Conservation (phyloP, 208 protist species). For the Trichomonas tenax region DNA sequence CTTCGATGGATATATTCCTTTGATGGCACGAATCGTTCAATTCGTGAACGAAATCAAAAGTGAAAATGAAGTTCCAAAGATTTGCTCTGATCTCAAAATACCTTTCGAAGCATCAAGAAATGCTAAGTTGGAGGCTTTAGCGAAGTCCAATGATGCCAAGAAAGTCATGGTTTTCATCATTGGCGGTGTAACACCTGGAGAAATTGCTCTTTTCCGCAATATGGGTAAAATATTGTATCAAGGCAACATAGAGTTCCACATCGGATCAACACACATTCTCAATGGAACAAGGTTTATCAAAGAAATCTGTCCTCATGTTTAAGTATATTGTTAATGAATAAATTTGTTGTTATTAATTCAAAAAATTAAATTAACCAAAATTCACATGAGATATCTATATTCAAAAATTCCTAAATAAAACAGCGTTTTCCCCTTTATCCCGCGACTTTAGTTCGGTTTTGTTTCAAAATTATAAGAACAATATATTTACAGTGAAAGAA, state of each 20-base stretch:
- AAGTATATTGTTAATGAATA: too few relatives aligned
- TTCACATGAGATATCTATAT: too few relatives aligned
- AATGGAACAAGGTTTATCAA: neutral
- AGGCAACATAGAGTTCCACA: neutral
- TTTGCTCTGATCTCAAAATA: neutral
- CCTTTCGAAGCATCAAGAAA: too few relatives aligned
- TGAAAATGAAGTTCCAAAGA: neutral
- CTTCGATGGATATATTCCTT: neutral
- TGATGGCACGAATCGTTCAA: neutral
- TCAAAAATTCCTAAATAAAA: too few relatives aligned
- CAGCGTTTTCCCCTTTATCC: too few relatives aligned
- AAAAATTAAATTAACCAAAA: too few relatives aligned
- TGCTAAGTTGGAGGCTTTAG: too few relatives aligned
- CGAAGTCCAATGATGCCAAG: too few relatives aligned
- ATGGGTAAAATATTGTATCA: neutral
- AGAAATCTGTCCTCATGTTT: neutral
- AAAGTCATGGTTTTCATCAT: conserved; percentile 6
- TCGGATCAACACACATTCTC: neutral
- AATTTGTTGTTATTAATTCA: too few relatives aligned
- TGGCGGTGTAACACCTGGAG: neutral
- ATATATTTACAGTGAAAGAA: too few relatives aligned
- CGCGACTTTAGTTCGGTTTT: too few relatives aligned
- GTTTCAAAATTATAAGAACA: too few relatives aligned
- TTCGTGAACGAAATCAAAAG: neutral
- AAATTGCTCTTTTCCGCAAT: neutral